Conservation (phyloP, 2,329 filamentous ascomycete genomes). For the Colletotrichum salicis region DNA sequence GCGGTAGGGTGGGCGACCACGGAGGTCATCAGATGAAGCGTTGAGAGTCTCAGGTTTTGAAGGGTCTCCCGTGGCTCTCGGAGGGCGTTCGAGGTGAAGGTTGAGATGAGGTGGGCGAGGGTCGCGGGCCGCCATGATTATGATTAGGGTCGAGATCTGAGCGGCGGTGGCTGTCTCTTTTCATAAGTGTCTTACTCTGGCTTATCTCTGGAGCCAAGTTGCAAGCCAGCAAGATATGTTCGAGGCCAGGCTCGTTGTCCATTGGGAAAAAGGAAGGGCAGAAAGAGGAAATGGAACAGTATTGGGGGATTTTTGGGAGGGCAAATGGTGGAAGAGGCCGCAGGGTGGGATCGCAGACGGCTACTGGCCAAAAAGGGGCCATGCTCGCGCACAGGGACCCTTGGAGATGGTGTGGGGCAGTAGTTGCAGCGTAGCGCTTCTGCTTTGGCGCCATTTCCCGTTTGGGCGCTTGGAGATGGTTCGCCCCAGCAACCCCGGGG, state of each 20-base stretch:
- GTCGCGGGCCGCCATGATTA: constrained; percentile 35
- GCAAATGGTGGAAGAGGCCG: constrained; percentile 22
- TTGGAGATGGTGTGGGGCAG: constrained; percentile 20
- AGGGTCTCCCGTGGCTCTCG: constrained; percentile 32
- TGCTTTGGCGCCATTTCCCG: constrained; percentile 30
- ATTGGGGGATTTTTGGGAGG: constrained; percentile 21
- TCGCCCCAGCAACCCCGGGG: constrained; percentile 15
- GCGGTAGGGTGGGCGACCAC: constrained; percentile 32
- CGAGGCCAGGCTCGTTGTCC: constrained; percentile 18
- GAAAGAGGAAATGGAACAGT: constrained; percentile 33
- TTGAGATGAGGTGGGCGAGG: constrained; percentile 27
- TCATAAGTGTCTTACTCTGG: constrained; percentile 14
- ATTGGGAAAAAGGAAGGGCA: constrained; percentile 29
- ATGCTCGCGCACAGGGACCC: constrained; percentile 26
- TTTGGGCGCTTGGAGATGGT: constrained; percentile 30
- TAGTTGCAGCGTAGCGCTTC: constrained; percentile 17
- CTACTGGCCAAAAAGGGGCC: constrained; percentile 34
- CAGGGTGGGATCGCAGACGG: constrained; percentile 33
- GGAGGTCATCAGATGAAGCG: constrained; percentile 35
- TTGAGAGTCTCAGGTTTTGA: constrained; percentile 34
- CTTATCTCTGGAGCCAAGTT: constrained; percentile 32
- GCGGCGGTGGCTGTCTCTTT: constrained; percentile 32
- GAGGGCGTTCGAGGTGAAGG: constrained; percentile 30
- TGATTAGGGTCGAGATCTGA: constrained; percentile 33
- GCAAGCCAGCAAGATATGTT: constrained; percentile 18